Evolutionary conservation across 2,329 filamentous ascomycete genomes (phyloP), one percentile per base, ranked within the genome.

Genomic region (Cladosporium sp.): DNA sequence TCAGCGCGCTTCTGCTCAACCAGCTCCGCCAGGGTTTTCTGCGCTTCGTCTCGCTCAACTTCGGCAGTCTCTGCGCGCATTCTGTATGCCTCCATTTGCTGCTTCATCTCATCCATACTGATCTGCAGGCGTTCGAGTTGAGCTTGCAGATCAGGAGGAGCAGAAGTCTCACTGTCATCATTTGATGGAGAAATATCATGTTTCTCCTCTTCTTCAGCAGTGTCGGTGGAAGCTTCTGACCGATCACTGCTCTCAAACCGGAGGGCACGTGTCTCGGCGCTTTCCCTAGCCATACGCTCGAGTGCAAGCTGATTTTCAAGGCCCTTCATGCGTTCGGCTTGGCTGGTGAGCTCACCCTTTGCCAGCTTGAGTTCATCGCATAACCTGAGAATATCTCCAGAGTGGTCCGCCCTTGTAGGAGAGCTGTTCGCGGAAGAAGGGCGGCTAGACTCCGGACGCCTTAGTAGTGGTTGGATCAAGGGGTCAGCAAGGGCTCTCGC

Each of bases 311-410:
- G 84, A 65, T 87, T 85, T 76, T 98, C 94, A 14, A 98, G 81
- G 71, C 93, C 90, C 70, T 89, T 90, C 76, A 98, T 88, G 32
- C 91, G 88, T 49, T 88, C 84, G 59, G 87, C 88, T 76, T 97
- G 93, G n/a, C 84, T 86, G 72, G 96, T 93, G 49, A 97, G 87
- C 75, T 97, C 93, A 71, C 90, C 90, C 79, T 92, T 96, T 11
- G 93, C 91, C 66, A 86, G 88, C 63, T 90, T 91, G 51, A 99
- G 81, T 23, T 92, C 92, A 72, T 97, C 93, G 7, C 93, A 92
- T 16, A 99, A 83, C 21, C 91, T 88, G 5, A 94, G 81, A 63
- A 97, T 92, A 73, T 97, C 93, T 73, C 89, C 89, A 5, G 84
- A 84, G 14, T 82, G 75, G 70, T 89, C 87, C 56, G 72, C 83